Conservation (phyloP, 2,329 filamentous ascomycete species). For the Keithomyces neogunnii region DNA sequence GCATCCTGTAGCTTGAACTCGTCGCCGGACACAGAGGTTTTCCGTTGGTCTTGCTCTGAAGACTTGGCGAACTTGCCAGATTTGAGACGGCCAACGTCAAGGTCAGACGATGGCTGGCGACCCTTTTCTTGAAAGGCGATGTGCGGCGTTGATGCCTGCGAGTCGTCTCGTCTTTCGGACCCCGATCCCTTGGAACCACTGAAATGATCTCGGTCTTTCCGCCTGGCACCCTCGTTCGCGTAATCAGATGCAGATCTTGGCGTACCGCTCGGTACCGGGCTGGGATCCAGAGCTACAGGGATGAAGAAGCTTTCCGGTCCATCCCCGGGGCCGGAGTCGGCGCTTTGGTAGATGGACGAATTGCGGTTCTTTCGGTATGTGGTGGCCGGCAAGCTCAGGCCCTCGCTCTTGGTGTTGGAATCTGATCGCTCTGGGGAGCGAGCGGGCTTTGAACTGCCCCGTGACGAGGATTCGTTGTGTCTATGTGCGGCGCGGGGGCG, state of each 20-base stretch:
- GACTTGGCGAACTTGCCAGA: constrained; percentile 40
- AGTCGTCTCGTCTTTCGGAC: constrained; percentile 38
- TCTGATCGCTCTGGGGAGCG: constrained; percentile 47
- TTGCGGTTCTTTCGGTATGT: constrained; percentile 73
- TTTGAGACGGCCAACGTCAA: constrained; percentile 46
- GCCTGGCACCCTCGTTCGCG: constrained; percentile 34
- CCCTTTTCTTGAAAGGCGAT: constrained; percentile 87
- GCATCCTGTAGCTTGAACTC: constrained; percentile 75
- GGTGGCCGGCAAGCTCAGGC: constrained; percentile 62
- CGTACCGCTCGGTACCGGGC: constrained; percentile 47
- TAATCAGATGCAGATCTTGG: constrained; percentile 45
- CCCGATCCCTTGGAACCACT: constrained; percentile 31
- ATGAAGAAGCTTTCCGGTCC: constrained; percentile 66
- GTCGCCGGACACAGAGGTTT: constrained; percentile 24
- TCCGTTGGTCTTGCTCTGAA: constrained; percentile 16
- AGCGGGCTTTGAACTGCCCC: constrained; percentile 42
- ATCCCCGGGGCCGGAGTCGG: constrained; percentile 37
- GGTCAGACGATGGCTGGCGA: constrained; percentile 48
- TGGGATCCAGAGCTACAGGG: constrained; percentile 66
- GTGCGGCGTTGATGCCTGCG: constrained; percentile 63
- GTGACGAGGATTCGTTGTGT: constrained; percentile 46
- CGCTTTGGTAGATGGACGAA: constrained; percentile 53
- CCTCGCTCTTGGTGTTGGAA: constrained; percentile 37
- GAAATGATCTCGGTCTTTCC: constrained; percentile 54
- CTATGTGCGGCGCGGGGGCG: constrained; percentile 44